These are phyloP conservation scores for Trichoderma atroviride DNA, from an alignment of 2,329 filamentous ascomycete genomes.

Conservation along the genomic window DNA sequence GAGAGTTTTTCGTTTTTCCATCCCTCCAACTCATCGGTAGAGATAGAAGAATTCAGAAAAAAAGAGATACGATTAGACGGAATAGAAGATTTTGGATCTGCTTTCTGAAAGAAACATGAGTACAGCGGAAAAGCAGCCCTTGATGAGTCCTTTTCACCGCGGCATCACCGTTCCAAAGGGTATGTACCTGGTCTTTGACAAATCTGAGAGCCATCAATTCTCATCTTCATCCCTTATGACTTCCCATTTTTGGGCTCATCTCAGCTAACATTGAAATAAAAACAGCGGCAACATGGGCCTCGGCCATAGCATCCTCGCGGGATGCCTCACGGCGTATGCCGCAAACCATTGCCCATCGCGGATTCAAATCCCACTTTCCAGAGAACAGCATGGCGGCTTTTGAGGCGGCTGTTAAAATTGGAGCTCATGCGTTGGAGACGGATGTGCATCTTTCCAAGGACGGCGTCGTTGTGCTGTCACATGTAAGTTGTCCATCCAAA, in stretches of 20 bases:
- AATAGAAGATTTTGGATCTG: too few relatives aligned
- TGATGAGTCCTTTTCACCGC: constrained; percentile 1
- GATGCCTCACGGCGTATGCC: constrained; percentile 50
- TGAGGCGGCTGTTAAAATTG: constrained; percentile 69
- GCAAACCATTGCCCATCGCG: constrained; percentile 76
- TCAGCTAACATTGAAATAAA: not conserved
- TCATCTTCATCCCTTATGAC: not conserved
- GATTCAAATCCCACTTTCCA: constrained; percentile 75
- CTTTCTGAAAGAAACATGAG: not conserved
- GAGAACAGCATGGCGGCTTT: constrained; percentile 89
- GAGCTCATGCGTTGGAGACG: constrained; percentile 82
- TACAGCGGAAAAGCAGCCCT: constrained; percentile 2
- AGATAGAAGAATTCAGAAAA: not conserved
- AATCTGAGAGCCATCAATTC: not conserved
- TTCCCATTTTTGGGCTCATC: not conserved
- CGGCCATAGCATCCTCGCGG: constrained; percentile 37
- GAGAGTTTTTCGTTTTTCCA: not conserved
- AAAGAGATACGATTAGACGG: not conserved
- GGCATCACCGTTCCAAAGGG: constrained; percentile 18
- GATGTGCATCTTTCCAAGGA: constrained; percentile 84
- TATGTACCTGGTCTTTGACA: not conserved
- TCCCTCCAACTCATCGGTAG: not conserved
- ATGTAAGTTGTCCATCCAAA: constrained; percentile 56
- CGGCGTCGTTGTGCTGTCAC: constrained; percentile 80
- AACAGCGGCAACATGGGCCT: constrained; percentile 39